These are phyloP conservation scores for Sesbania bispinosa DNA, from an alignment of 306 rosid genomes.

Conservation along the genomic window DNA sequence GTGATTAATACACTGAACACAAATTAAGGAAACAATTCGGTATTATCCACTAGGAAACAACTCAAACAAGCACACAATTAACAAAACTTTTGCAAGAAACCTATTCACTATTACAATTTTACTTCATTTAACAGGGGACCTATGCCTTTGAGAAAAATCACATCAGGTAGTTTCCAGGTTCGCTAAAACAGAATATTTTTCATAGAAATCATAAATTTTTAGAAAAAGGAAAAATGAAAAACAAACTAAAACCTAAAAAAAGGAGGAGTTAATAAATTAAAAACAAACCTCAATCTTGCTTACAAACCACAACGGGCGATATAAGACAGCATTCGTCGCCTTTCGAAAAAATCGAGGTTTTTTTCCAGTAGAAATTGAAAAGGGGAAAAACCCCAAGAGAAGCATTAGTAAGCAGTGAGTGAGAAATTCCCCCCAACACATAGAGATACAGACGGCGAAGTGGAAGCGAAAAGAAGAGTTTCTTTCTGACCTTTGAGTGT, in stretches of 20 bases:
- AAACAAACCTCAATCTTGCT: no score
- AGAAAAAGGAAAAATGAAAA: no score
- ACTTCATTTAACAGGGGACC: not conserved
- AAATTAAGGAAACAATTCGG: not conserved
- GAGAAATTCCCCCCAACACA: not conserved
- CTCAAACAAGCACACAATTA: not conserved
- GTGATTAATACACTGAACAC: not conserved
- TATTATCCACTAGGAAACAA: not conserved
- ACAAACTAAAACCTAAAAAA: no score
- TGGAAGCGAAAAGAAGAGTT: no score
- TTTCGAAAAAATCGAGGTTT: no score
- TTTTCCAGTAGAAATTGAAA: not conserved
- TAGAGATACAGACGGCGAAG: not conserved
- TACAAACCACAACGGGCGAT: no score
- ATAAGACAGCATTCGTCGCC: no score
- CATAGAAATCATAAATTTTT: no score
- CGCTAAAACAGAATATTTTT: no score
- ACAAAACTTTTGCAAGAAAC: not conserved
- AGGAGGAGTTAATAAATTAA: no score
- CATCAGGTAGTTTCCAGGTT: not conserved
- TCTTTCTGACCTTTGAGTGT: constrained; percentile 12
- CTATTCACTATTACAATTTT: not conserved
- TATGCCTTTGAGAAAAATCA: not conserved
- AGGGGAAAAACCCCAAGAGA: not conserved
- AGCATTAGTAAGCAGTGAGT: not conserved